Evolutionary conservation across 1,284 basidiomycete species (phyloP).

Genomic region (Caloboletus firmus): DNA sequence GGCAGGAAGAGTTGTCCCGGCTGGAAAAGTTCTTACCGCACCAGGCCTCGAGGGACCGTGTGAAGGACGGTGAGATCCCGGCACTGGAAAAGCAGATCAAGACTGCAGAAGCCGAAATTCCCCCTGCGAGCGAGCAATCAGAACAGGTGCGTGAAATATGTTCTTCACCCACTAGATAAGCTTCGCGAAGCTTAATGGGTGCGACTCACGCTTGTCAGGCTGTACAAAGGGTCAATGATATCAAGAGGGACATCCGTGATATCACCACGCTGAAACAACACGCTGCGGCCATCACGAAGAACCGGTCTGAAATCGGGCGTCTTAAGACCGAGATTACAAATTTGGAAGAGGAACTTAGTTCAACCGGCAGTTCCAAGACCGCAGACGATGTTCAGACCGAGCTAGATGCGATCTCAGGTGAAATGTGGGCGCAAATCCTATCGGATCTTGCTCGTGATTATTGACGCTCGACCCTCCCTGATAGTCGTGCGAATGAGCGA

Average conservation of each 20-base stretch:
- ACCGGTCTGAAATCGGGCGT: constrained; percentile 64
- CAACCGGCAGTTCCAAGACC: constrained; percentile 77
- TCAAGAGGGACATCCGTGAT: constrained; percentile 61
- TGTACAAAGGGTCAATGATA: constrained; percentile 44
- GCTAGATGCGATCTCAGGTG: constrained; percentile 57
- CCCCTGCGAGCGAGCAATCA: constrained; percentile 49
- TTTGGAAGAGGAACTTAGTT: constrained; percentile 68
- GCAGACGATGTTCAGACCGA: constrained; percentile 82
- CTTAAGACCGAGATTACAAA: constrained; percentile 64
- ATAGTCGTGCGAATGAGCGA: constrained; percentile 68
- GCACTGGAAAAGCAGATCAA: constrained; percentile 64
- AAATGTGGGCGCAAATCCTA: constrained; percentile 56
- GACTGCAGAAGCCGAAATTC: constrained; percentile 53
- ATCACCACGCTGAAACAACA: constrained; percentile 65
- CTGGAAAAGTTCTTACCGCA: constrained; percentile 60
- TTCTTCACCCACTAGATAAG: not conserved
- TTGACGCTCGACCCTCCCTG: not conserved
- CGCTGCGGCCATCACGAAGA: constrained; percentile 60
- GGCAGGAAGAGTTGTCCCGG: constrained; percentile 59
- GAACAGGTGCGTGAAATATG: constrained; percentile 50
- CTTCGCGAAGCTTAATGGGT: not conserved
- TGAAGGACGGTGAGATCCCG: constrained; percentile 66
- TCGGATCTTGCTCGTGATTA: not conserved
- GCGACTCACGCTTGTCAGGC: constrained; percentile 39
- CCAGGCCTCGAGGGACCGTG: constrained; percentile 50